Conservation (phyloP, 805 yeast genomes). For the Candida silvicultrix region DNA sequence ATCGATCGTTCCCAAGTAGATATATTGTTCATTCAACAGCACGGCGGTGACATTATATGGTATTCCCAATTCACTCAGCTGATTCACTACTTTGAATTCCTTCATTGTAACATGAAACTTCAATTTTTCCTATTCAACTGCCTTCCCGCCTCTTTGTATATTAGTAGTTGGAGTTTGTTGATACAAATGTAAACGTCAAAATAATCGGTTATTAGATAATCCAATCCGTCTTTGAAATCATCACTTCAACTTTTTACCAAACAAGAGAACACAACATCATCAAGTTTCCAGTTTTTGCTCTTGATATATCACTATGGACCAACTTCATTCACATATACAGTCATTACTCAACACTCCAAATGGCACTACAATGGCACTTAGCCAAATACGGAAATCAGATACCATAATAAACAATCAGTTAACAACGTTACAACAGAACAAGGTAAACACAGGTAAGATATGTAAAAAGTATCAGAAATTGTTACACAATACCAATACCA, state of each 20-base stretch:
- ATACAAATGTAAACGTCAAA: background rate
- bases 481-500: background rate
- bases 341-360: conserved; percentile 1
- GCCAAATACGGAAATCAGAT: conserved; percentile 18
- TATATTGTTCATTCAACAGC: background rate
- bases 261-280: no score
- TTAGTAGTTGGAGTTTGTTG: no score
- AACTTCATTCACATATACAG: background rate
- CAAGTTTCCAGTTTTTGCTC: background rate
- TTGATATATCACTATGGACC: conserved; percentile 1
- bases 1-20: background rate
- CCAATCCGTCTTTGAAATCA: background rate
- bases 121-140: no score
- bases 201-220: no score
- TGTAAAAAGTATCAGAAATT: conserved; percentile 6
- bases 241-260: background rate
- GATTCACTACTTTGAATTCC: no score
- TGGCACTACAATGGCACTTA: background rate
- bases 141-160: no score
- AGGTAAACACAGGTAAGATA: conserved; percentile 4
- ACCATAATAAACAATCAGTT: conserved; percentile 16
- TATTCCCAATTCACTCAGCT: background rate
- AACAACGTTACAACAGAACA: conserved; percentile 8
- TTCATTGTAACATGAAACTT: no score
- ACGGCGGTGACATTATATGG: background rate